A percentile compares a stretch with the other conserved stretches of the same genome.
These are phyloP conservation scores for Teratosphaeria destructans DNA, from an alignment of 2,329 filamentous ascomycete genomes.

Conservation along the genomic window DNA sequence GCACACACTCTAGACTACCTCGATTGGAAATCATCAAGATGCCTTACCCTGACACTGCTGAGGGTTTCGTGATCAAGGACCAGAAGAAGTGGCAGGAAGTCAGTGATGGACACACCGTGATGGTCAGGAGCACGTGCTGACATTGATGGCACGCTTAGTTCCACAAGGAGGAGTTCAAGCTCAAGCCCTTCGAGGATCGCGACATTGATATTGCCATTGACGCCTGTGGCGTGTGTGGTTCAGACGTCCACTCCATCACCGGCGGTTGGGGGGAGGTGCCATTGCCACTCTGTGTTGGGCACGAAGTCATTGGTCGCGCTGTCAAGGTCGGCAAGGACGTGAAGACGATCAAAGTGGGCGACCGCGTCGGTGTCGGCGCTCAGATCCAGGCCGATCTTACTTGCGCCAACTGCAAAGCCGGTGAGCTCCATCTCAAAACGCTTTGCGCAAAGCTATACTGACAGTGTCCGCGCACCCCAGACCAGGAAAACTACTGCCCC, in stretches of 20 bases:
- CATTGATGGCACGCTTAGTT: background rate
- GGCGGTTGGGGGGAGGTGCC: slow-evolving; percentile 57
- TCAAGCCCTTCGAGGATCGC: slow-evolving; percentile 77
- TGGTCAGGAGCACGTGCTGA: background rate
- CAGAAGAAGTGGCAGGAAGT: slow-evolving; percentile 54
- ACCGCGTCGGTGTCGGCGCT: slow-evolving; percentile 39
- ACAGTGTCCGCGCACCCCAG: background rate
- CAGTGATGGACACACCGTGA: slow-evolving; percentile 36
- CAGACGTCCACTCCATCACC: slow-evolving; percentile 36
- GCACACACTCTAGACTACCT: background rate
- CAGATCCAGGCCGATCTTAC: slow-evolving; percentile 41
- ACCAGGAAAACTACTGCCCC: slow-evolving; percentile 41
- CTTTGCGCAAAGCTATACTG: background rate
- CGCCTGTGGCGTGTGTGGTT: slow-evolving; percentile 55
- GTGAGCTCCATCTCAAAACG: slow-evolving; percentile 23
- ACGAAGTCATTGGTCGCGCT: slow-evolving; percentile 45
- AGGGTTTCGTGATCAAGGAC: slow-evolving; percentile 40
- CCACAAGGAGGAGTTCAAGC: slow-evolving; percentile 49
- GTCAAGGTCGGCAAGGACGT: slow-evolving; percentile 42
- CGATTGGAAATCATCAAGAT: slow-evolving; percentile 24
- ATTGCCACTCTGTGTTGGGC: slow-evolving; percentile 55
- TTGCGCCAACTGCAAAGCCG: slow-evolving; percentile 41
- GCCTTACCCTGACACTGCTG: slow-evolving; percentile 42
- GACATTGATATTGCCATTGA: slow-evolving; percentile 85
- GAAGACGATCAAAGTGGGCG: slow-evolving; percentile 37